A percentile compares a stretch with the other conserved stretches of the same genome.
phyloP scores from a whole-genome alignment of 1,139 yeast species.

The Hyphopichia burtonii region DNA sequence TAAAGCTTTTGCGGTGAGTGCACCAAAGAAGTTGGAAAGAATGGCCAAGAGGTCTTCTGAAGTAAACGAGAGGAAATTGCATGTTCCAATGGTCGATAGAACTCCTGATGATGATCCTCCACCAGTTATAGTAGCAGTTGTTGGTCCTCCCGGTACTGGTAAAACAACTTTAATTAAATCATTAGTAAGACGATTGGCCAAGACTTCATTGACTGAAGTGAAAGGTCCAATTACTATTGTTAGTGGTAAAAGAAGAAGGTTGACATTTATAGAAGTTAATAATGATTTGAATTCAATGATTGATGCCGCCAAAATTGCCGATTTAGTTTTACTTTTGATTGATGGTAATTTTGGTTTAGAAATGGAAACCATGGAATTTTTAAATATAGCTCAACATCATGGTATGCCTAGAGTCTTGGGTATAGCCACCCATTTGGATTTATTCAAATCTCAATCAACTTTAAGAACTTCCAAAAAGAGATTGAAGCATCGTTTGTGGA shows the following conservation, averaged over 20 bases:
- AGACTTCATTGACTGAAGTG: conserved; percentile 78
- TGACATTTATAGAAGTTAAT: conserved; percentile 89
- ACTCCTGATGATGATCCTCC: conserved; percentile 98
- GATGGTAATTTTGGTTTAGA: conserved; percentile 98
- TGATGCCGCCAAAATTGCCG: conserved; percentile 94
- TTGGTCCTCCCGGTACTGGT: conserved; percentile 99
- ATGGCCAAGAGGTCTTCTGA: conserved; percentile 86
- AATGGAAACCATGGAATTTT: conserved; percentile 99
- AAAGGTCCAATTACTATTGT: conserved; percentile 98
- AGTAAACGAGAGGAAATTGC: conserved; percentile 79
- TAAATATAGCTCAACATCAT: conserved; percentile 94
- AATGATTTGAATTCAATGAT: conserved; percentile 95
- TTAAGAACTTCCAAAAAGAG: conserved; percentile 89
- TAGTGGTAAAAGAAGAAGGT: conserved; percentile 88
- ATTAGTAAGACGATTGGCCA: conserved; percentile 83
- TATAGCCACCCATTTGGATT: conserved; percentile 91
- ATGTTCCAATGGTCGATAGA: conserved; percentile 96
- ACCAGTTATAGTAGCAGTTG: conserved; percentile 93
- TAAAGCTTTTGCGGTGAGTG: conserved; percentile 91
- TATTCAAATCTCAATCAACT: conserved; percentile 87
- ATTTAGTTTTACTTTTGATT: conserved; percentile 79
- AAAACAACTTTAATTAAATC: conserved; percentile 92
- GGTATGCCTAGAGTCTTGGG: conserved; percentile 99
- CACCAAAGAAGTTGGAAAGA: conserved; percentile 85
- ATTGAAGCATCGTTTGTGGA: conserved; percentile 95